Percentiles rank a stretch among this genome's conserved stretches.
Evolutionary conservation across 2,329 filamentous ascomycete species (phyloP).

Genomic region (Cytospora piceae): DNA sequence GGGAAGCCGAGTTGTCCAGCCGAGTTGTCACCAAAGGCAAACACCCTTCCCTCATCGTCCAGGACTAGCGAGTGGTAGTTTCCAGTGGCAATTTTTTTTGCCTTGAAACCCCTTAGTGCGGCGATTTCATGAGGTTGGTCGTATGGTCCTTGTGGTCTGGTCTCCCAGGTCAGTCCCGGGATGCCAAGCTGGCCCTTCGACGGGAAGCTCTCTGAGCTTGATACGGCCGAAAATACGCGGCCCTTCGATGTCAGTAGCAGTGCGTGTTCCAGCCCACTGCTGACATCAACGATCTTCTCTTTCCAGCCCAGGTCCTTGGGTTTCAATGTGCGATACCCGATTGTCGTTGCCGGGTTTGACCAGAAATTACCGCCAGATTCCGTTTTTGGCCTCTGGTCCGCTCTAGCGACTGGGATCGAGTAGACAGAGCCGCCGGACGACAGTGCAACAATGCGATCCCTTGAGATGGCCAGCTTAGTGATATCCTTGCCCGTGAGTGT

Average conservation of each 20-base stretch:
- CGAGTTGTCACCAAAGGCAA: conserved; percentile 89
- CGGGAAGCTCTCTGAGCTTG: conserved; percentile 78
- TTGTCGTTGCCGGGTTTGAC: conserved; percentile 46
- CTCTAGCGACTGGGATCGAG: conserved; percentile 76
- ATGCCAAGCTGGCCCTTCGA: conserved; percentile 85
- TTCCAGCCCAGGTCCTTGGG: conserved; percentile 66
- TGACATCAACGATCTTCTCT: conserved; percentile 75
- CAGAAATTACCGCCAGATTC: conserved; percentile 70
- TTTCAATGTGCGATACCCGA: conserved; percentile 75
- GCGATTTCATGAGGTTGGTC: conserved; percentile 82
- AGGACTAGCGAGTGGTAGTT: conserved; percentile 84
- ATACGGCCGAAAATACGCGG: conserved; percentile 85
- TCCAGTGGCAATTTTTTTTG: conserved; percentile 77
- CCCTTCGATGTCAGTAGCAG: conserved; percentile 83
- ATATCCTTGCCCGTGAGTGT: conserved; percentile 85
- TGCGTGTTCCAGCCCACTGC: conserved; percentile 82
- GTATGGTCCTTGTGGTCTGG: conserved; percentile 74
- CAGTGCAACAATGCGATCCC: conserved; percentile 81
- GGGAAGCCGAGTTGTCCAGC: conserved; percentile 90
- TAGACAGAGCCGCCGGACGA: conserved; percentile 78
- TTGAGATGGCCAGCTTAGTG: conserved; percentile 73
- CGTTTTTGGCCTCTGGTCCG: conserved; percentile 62
- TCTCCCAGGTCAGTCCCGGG: conserved; percentile 79
- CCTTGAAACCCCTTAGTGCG: conserved; percentile 70
- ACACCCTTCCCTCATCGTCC: conserved; percentile 76